These are phyloP conservation scores for Parastagonospora nodorum DNA, from an alignment of 2,329 filamentous ascomycete species.

Conservation along the genomic window DNA sequence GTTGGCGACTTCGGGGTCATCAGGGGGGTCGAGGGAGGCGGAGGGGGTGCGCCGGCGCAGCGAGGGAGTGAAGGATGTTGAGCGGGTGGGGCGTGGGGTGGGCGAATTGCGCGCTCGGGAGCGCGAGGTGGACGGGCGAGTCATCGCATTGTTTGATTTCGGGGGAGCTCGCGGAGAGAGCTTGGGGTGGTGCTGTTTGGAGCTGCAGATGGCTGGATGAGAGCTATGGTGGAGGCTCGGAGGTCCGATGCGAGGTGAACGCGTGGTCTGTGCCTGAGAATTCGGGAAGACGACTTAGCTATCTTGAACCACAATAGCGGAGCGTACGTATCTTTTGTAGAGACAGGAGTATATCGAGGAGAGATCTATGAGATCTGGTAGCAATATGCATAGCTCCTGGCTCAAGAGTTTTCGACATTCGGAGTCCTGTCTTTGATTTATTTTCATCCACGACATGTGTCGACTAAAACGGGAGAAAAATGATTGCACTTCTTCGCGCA, in stretches of 20 bases:
- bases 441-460: neutral
- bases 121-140: conserved; percentile 46
- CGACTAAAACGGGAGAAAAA: neutral
- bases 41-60: conserved; percentile 67
- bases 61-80: conserved; percentile 58
- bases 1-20: conserved; percentile 57
- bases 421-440: neutral
- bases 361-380: no score
- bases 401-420: neutral
- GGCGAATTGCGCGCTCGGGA: conserved; percentile 34
- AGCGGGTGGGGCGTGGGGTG: conserved; percentile 24
- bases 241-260: neutral
- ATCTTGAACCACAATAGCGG: no score
- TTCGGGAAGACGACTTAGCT: no score
- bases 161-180: neutral
- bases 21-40: conserved; percentile 66
- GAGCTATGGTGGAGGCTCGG: neutral
- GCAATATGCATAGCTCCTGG: neutral
- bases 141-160: conserved; percentile 49
- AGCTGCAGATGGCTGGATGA: no score
- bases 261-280: neutral
- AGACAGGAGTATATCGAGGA: neutral
- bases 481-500: neutral
- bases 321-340: neutral
- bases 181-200: neutral